Conservation (phyloP, 495 filamentous ascomycete species). For the Jackrogersella minutella region DNA sequence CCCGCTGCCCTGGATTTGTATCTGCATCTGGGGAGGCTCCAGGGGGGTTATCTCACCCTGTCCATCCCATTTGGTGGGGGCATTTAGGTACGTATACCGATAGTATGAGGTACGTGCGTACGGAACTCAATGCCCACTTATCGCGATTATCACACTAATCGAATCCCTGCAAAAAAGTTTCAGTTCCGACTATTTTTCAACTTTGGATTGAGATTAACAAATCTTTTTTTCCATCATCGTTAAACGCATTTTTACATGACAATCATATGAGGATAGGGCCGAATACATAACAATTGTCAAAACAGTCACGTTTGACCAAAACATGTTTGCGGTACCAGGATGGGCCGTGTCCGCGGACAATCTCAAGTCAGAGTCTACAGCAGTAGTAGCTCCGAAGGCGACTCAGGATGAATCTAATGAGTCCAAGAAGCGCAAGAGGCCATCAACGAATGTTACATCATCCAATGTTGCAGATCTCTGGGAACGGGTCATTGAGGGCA, state of each 20-base stretch:
- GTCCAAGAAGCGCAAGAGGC: conserved; percentile 67
- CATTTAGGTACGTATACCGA: no score
- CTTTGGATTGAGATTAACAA: conserved; percentile 10
- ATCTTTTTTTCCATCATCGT: background rate
- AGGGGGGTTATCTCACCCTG: no score
- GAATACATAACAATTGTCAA: background rate
- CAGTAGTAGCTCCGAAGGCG: conserved; percentile 45
- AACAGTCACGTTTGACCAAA: conserved; percentile 17
- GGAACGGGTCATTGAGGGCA: conserved; percentile 79
- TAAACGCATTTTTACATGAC: background rate
- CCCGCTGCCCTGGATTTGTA: no score
- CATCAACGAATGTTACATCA: conserved; percentile 66
- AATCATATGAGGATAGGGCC: background rate
- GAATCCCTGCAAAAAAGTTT: conserved; percentile 39
- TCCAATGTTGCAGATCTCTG: conserved; percentile 80
- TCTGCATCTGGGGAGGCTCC: no score
- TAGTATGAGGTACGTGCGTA: no score
- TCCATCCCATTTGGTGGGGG: no score
- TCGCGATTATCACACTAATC: background rate
- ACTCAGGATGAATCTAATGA: conserved; percentile 42
- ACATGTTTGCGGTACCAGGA: conserved; percentile 93
- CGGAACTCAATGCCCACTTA: background rate
- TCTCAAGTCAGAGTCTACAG: conserved; percentile 73
- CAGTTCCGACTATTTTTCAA: background rate
- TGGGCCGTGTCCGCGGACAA: conserved; percentile 78